phyloP scores from a whole-genome alignment of 371 early-diverging fungal species.

The Mycotypha africana region DNA sequence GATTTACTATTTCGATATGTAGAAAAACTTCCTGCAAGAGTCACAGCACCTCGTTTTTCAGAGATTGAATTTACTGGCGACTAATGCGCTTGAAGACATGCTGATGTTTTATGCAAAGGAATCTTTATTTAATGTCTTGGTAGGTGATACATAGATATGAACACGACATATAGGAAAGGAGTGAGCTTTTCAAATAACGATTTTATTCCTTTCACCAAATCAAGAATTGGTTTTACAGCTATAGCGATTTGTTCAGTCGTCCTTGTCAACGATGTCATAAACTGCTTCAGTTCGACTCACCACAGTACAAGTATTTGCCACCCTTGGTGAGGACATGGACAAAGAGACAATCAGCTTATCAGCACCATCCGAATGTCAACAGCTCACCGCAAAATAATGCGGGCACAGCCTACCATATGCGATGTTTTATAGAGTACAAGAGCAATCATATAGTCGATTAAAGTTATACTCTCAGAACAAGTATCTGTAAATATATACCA shows the following conservation, averaged over 20 bases:
- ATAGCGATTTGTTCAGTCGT: slow-evolving; percentile 30
- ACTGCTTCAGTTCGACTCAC: slow-evolving; percentile 38
- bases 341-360: slow-evolving; percentile 12
- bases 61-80: slow-evolving; percentile 28
- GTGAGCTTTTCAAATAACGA: too few species aligned
- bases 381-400: slow-evolving; percentile 5
- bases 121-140: slow-evolving; percentile 27
- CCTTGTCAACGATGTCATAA: slow-evolving; percentile 41
- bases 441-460: slow-evolving; percentile 6
- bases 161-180: too few species aligned
- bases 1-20: too few species aligned
- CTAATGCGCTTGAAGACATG: slow-evolving; percentile 36
- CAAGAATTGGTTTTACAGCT: slow-evolving; percentile 39
- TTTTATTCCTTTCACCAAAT: not conserved
- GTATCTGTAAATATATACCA: too few species aligned
- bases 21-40: slow-evolving; percentile 20
- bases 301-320: slow-evolving; percentile 36
- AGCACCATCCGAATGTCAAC: too few species aligned
- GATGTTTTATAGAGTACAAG: slow-evolving; percentile 24
- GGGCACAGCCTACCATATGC: slow-evolving; percentile 31
- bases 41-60: slow-evolving; percentile 35
- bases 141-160: too few species aligned
- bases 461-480: too few species aligned
- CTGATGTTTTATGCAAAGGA: slow-evolving; percentile 24
- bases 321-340: slow-evolving; percentile 44